Evolutionary conservation across 257 asterid genomes (phyloP).

Genomic region (Euphrasia confusa): DNA sequence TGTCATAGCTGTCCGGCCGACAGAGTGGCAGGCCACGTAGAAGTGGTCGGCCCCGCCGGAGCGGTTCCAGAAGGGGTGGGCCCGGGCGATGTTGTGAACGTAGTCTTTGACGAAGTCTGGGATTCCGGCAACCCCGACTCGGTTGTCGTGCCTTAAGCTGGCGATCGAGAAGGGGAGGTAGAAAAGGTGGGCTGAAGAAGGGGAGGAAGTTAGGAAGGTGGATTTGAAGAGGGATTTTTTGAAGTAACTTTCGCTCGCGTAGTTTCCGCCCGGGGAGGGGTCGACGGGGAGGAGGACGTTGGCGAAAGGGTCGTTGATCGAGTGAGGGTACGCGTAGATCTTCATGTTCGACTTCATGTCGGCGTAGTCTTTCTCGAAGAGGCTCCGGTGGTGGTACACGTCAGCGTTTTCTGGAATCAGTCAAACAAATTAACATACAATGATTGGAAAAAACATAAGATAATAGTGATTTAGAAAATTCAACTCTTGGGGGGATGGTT

Average conservation of each 20-base stretch:
- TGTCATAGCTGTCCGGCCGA: constrained; percentile 76
- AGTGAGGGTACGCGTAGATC: constrained; percentile 69
- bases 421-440: too few relatives aligned
- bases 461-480: background rate
- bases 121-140: constrained; percentile 77
- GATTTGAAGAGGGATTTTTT: constrained; percentile 57
- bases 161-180: constrained; percentile 89
- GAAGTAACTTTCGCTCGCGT: constrained; percentile 92
- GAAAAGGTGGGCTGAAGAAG: constrained; percentile 70
- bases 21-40: constrained; percentile 82
- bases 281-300: constrained; percentile 45
- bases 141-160: constrained; percentile 53
- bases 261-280: constrained; percentile 62
- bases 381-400: constrained; percentile 44
- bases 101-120: constrained; percentile 44
- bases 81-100: constrained; percentile 35
- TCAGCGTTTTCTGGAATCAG: constrained; percentile 23
- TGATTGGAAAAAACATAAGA: too few relatives aligned
- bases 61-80: constrained; percentile 73
- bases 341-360: constrained; percentile 60
- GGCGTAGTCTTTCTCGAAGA: constrained; percentile 50
- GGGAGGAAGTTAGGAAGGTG: constrained; percentile 63
- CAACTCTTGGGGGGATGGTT: background rate
- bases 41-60: constrained; percentile 88
- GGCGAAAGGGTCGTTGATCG: constrained; percentile 54